phyloP scores from a whole-genome alignment of 148 eudicot species.

The Camellia sinensis region DNA sequence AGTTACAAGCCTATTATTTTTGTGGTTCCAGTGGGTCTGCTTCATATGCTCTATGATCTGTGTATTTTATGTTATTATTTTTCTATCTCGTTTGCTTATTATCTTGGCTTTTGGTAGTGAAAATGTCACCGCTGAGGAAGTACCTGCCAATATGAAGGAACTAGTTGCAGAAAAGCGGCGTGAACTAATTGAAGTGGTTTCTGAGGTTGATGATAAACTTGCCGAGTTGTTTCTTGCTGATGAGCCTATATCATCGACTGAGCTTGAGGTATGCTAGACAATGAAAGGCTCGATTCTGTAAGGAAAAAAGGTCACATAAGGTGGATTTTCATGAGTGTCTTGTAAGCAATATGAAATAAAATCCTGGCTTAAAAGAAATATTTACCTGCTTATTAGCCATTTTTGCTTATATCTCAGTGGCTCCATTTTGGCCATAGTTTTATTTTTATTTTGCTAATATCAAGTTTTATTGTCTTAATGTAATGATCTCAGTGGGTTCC shows the following conservation, averaged over 20 bases:
- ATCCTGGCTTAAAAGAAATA: neutral
- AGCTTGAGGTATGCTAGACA: slow-evolving; percentile 61
- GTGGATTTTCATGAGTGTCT: neutral
- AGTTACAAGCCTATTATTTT: slow-evolving; percentile 74
- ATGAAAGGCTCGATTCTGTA: neutral
- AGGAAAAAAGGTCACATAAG: neutral
- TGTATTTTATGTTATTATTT: neutral
- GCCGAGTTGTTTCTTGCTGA: slow-evolving; percentile 89
- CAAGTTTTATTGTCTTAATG: neutral
- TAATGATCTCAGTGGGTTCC: too few relatives aligned
- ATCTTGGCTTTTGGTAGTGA: slow-evolving; percentile 48
- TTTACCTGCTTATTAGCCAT: neutral
- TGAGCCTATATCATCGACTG: slow-evolving; percentile 80
- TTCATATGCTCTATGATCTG: slow-evolving; percentile 22
- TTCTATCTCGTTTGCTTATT: neutral
- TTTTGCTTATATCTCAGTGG: neutral
- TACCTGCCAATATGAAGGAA: slow-evolving; percentile 66
- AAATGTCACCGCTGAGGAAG: slow-evolving; percentile 55
- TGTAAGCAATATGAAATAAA: neutral
- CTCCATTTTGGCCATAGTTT: neutral
- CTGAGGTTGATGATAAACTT: slow-evolving; percentile 94
- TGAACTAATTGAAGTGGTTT: slow-evolving; percentile 82
- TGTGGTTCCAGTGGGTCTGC: slow-evolving; percentile 86
- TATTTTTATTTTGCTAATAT: neutral
- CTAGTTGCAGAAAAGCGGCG: slow-evolving; percentile 74